A percentile compares a stretch with the other conserved stretches of the same genome.
phyloP scores from a whole-genome alignment of 2,329 filamentous ascomycete genomes.

The Trichophyton equinum region DNA sequence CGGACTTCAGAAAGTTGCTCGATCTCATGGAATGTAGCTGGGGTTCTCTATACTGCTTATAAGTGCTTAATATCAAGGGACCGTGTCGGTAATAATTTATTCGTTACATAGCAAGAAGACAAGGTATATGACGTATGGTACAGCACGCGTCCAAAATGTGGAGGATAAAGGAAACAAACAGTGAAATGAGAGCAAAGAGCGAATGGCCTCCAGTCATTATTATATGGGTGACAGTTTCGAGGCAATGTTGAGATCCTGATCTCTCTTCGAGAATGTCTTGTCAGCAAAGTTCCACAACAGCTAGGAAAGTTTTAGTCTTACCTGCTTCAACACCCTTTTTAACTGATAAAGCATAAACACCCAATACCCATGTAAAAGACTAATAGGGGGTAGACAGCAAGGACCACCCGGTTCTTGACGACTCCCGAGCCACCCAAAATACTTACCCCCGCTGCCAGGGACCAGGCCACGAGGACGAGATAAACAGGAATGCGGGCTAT shows the following conservation, averaged over 20 bases:
- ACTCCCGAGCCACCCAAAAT: slow-evolving; percentile 93
- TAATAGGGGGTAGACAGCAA: slow-evolving; percentile 89
- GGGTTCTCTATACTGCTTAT: background rate
- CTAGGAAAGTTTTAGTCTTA: background rate
- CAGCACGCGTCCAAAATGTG: background rate
- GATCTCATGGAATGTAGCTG: no score
- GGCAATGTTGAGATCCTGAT: background rate
- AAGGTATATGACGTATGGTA: background rate
- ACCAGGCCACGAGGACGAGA: slow-evolving; percentile 78
- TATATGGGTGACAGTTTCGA: background rate
- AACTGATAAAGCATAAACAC: slow-evolving; percentile 95
- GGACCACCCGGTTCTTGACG: slow-evolving; percentile 81
- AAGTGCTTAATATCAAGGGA: background rate
- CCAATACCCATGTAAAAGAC: slow-evolving; percentile 90
- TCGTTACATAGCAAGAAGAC: background rate
- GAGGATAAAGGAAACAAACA: background rate
- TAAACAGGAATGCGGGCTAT: slow-evolving; percentile 86
- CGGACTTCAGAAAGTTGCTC: no score
- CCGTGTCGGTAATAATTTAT: background rate
- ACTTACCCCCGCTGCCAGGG: slow-evolving; percentile 85
- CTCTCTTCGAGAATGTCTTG: background rate
- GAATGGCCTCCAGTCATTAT: background rate
- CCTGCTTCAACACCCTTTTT: slow-evolving; percentile 8
- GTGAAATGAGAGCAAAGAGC: background rate
- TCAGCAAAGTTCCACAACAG: background rate